A percentile compares a stretch with the other conserved stretches of the same genome.
phyloP scores from a whole-genome alignment of 2,329 filamentous ascomycete genomes.

The Sporothrix mexicana region DNA sequence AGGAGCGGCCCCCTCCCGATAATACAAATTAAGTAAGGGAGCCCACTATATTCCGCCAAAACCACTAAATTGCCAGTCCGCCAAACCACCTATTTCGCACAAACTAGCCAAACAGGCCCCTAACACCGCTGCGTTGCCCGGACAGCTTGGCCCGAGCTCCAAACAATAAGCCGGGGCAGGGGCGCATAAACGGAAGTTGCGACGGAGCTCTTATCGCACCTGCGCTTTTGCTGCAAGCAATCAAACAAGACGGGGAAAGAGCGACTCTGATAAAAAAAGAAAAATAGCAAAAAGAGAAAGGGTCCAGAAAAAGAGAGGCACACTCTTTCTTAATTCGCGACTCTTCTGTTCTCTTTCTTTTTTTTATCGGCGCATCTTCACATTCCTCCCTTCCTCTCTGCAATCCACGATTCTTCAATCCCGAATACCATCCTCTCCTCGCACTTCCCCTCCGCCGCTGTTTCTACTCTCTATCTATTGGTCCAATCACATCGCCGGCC shows the following conservation, averaged over 20 bases:
- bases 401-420: background rate
- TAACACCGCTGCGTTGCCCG: conserved; percentile 36
- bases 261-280: background rate
- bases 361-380: background rate
- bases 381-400: conserved; percentile 12
- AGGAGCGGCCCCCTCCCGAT: conserved; percentile 6
- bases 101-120: conserved; percentile 15
- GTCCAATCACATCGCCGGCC: conserved; percentile 17
- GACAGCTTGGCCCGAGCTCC: conserved; percentile 39
- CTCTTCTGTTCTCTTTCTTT: conserved; percentile 9
- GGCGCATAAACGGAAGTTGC: conserved; percentile 20
- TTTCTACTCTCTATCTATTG: conserved; percentile 34
- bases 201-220: conserved; percentile 20
- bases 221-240: conserved; percentile 31
- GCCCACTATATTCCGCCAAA: background rate
- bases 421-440: conserved; percentile 4
- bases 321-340: background rate
- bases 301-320: conserved; percentile 2
- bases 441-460: background rate
- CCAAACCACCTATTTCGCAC: conserved; percentile 9
- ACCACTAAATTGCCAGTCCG: background rate
- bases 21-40: conserved; percentile 25
- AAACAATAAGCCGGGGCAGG: conserved; percentile 31
- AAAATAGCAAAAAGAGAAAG: background rate
- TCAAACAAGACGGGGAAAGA: conserved; percentile 24